Percentiles rank a stretch among this genome's conserved stretches.
phyloP scores from a whole-genome alignment of 2,329 filamentous ascomycete genomes.

The Simplicillium sp. region DNA sequence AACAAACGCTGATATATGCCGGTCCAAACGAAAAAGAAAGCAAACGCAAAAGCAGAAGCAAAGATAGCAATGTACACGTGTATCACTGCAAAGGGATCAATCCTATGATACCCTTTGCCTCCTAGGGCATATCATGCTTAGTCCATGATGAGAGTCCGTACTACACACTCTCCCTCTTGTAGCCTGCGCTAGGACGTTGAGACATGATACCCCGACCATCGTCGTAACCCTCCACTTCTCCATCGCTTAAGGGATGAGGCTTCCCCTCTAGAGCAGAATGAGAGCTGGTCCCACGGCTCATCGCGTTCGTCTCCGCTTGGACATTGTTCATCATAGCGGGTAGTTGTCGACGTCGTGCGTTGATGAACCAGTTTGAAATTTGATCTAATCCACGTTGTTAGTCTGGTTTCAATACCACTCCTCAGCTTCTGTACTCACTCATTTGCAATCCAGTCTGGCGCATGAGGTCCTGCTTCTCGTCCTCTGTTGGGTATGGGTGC shows the following conservation, averaged over 20 bases:
- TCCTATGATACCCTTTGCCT: too few relatives aligned
- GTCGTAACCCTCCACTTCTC: conserved; percentile 4
- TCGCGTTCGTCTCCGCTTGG: conserved; percentile 39
- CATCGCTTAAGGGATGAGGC: background rate
- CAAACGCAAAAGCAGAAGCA: too few relatives aligned
- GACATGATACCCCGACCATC: conserved; percentile 1
- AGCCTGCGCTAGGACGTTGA: background rate
- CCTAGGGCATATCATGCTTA: too few relatives aligned
- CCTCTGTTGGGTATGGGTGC: conserved; percentile 80
- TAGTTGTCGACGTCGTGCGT: conserved; percentile 58
- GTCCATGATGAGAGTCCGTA: background rate
- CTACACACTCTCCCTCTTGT: background rate
- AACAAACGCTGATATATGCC: too few relatives aligned
- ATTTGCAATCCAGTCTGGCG: conserved; percentile 67
- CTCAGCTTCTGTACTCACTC: conserved; percentile 44
- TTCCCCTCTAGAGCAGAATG: background rate
- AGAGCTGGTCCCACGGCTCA: conserved; percentile 19
- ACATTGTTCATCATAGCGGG: conserved; percentile 50
- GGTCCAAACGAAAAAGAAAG: too few relatives aligned
- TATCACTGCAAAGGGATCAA: too few relatives aligned
- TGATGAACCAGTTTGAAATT: conserved; percentile 78
- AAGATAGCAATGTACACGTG: too few relatives aligned
- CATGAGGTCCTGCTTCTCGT: conserved; percentile 78
- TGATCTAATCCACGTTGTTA: conserved; percentile 34
- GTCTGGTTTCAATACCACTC: conserved; percentile 3